A percentile compares a stretch with the other conserved stretches of the same genome.
Evolutionary conservation across 106 monocot genomes (phyloP).

Genomic region (Phalaenopsis equestris): DNA sequence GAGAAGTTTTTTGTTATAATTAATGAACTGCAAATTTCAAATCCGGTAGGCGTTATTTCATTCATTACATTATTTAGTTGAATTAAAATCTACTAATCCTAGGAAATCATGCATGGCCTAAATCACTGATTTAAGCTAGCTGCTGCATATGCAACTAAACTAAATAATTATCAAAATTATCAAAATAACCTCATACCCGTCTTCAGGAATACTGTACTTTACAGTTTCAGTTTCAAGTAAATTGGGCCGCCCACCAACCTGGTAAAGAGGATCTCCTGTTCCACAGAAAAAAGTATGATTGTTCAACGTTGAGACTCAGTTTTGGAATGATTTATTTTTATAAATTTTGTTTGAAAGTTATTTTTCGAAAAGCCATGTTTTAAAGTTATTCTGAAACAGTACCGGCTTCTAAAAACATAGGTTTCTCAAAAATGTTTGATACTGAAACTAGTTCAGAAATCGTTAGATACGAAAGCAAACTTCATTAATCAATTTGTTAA

Average conservation of each 20-base stretch:
- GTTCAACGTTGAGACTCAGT: background rate
- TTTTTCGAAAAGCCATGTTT: no score
- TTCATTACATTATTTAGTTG: background rate
- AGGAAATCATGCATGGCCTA: background rate
- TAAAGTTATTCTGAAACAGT: no score
- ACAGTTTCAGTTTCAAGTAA: slow-evolving; percentile 21
- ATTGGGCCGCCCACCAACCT: slow-evolving; percentile 51
- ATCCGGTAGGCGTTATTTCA: no score
- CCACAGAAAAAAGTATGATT: background rate
- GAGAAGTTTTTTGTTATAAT: no score
- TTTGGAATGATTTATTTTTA: no score
- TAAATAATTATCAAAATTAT: background rate
- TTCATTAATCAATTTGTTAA: no score
- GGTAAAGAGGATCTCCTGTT: slow-evolving; percentile 85
- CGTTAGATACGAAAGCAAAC: no score
- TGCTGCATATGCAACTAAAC: background rate
- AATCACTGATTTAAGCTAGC: background rate
- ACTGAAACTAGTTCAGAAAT: no score
- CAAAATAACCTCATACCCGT: slow-evolving; percentile 47
- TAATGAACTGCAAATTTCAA: no score
- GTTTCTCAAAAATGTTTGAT: no score
- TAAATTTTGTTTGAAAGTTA: no score
- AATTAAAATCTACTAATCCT: background rate
- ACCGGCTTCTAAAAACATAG: no score
- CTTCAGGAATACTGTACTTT: slow-evolving; percentile 47